Evolutionary conservation across 768 basidiomycete genomes (phyloP), one percentile per base, ranked within the genome.

Genomic region (Lanmaoa rubissima): DNA sequence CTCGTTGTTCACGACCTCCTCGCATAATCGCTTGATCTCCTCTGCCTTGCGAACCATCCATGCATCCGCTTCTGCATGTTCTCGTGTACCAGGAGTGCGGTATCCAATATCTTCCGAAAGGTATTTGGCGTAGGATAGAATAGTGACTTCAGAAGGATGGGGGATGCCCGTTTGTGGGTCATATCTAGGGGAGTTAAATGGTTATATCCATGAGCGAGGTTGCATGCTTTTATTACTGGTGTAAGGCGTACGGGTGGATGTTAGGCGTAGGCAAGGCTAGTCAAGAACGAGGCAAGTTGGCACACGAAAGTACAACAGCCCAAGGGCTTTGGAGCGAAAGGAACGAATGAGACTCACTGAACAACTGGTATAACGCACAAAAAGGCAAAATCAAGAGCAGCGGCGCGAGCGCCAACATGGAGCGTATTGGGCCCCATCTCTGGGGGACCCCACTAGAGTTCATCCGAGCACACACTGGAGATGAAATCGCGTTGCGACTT

Each of bases 91-190:
- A 11, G 96, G 91, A 0, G 91, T 97, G 47, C 96, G 80, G 73
- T 86, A 98, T 2, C 94, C 95, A 45, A 94, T 92, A 6, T 83
- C 85, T 67, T 94, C 93, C 1, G 93, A 92, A 8, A 93, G 81
- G 56, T 86, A 71, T 60, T 80, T 83, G 4, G 85, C 82, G 45
- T 84, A 75, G 7, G 75, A 77, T 3, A 91, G 80, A 50, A 92
- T 87, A 14, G 80, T 81, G 0, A 80, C 66, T 69, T 92, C 90
- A 0, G 89, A 90, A 26, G 90, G 81, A 64, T 88, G 87, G 5
- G 89, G 86, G 4, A 84, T 71, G 35, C 76, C 73, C 0, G 86
- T 90, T 12, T 64, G 55, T 6, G 85, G 78, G 68, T 90, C 68
- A 47, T 74, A 74, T 45, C 72, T 73, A 32, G n/a, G 7, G 28